phyloP scores from a whole-genome alignment of 805 yeast species.

The Nakazawaea molendinolei region DNA sequence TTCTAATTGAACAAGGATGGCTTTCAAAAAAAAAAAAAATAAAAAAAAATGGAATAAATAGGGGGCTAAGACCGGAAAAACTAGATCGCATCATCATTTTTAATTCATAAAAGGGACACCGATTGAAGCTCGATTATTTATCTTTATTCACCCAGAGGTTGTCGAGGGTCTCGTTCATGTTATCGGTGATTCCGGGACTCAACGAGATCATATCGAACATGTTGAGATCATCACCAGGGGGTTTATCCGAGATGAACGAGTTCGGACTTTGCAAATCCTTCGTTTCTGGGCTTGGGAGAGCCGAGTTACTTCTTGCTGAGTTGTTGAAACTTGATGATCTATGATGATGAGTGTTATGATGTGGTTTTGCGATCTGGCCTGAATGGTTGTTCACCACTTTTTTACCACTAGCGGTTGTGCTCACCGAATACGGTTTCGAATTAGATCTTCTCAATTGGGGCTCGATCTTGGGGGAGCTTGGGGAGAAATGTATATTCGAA shows the following conservation, averaged over 20 bases:
- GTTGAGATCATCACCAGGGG: conserved; percentile 7
- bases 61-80: too few relatives aligned
- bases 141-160: conserved; percentile 1
- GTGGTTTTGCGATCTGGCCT: conserved; percentile 10
- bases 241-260: conserved; percentile 2
- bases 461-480: conserved; percentile 9
- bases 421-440: conserved; percentile 9
- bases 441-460: conserved; percentile 7
- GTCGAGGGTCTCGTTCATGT: not conserved
- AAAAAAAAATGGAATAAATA: too few relatives aligned
- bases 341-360: conserved; percentile 8
- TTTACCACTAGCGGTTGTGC: conserved; percentile 6
- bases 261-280: conserved; percentile 6
- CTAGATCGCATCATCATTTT: too few relatives aligned
- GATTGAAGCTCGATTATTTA: too few relatives aligned
- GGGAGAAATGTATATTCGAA: conserved; percentile 3
- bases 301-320: conserved; percentile 1
- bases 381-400: conserved; percentile 7
- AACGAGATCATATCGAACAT: conserved; percentile 11
- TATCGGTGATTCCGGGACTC: conserved; percentile 4
- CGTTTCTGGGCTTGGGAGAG: not conserved
- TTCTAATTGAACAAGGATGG: too few relatives aligned
- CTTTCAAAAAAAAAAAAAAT: too few relatives aligned
- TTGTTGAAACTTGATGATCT: conserved; percentile 2
- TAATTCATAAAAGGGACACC: too few relatives aligned